Conservation (phyloP, 176 grass and related monocot genomes). For the Carex cristatella region DNA sequence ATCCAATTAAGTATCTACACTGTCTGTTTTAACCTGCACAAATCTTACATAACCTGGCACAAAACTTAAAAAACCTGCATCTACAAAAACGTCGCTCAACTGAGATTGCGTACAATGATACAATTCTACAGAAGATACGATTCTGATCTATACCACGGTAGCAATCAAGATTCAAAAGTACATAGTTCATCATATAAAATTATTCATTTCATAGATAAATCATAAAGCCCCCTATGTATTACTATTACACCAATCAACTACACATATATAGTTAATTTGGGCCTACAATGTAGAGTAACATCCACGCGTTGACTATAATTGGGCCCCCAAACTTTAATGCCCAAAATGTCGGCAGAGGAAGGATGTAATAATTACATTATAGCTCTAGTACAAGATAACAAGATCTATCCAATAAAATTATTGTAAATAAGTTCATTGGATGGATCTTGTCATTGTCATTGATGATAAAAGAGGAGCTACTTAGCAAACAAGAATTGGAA, state of each 20-base stretch:
- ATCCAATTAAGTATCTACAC: no score
- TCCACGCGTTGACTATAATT: background rate
- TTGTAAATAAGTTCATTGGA: no score
- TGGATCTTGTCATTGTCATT: background rate
- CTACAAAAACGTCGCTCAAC: no score
- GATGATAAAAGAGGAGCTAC: background rate
- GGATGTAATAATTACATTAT: background rate
- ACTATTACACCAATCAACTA: background rate
- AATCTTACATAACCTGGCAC: no score
- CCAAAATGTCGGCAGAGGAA: background rate
- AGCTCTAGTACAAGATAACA: no score
- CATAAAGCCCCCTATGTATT: background rate
- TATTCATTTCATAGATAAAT: background rate
- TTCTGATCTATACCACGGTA: background rate
- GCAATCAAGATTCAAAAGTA: background rate
- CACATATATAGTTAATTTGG: background rate
- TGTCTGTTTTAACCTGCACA: no score
- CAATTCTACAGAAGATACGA: no score
- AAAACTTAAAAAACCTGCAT: no score
- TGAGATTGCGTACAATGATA: no score
- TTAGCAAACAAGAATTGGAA: background rate
- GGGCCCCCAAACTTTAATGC: background rate
- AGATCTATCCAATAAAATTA: no score
- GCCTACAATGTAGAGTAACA: background rate
- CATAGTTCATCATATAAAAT: background rate